These are phyloP conservation scores for Cladophialophora yegresii DNA, from an alignment of 2,329 filamentous ascomycete genomes.

Conservation along the genomic window DNA sequence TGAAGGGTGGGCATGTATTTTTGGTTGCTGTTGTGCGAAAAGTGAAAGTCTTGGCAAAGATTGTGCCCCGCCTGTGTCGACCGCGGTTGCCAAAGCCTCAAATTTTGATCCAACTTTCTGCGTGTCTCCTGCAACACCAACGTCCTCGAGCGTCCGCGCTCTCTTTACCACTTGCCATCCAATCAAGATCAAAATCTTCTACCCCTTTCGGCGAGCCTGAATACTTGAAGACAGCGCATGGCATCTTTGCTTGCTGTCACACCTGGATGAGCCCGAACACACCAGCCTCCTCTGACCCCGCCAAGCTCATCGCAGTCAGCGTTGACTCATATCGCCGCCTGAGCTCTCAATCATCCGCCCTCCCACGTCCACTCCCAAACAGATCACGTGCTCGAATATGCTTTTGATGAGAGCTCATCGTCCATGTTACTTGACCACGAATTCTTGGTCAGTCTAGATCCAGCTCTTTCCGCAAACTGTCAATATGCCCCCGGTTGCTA, in stretches of 20 bases:
- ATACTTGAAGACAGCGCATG: constrained; percentile 16
- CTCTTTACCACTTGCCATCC: constrained; percentile 12
- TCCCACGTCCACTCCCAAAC: not conserved
- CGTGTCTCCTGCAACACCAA: constrained; percentile 15
- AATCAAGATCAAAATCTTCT: constrained; percentile 20
- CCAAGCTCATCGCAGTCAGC: not conserved
- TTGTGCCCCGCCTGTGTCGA: not conserved
- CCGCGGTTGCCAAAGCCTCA: not conserved
- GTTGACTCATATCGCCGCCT: constrained; percentile 1
- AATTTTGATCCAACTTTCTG: constrained; percentile 19
- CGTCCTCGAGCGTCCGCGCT: constrained; percentile 5
- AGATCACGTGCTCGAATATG: constrained; percentile 29
- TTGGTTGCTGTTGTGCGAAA: not conserved
- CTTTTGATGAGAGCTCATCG: not conserved
- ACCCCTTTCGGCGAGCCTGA: constrained; percentile 18
- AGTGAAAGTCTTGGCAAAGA: constrained; percentile 8
- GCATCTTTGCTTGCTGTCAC: not conserved
- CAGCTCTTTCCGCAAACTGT: not conserved
- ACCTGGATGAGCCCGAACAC: not conserved
- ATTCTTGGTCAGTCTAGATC: constrained; percentile 3
- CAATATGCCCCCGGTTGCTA: constrained; percentile 19
- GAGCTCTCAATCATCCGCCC: not conserved
- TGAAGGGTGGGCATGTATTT: not conserved
- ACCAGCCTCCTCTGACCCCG: not conserved
- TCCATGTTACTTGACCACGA: not conserved